Evolutionary conservation across 805 yeast genomes (phyloP).

Genomic region (Cyberlindnera maclurae): DNA sequence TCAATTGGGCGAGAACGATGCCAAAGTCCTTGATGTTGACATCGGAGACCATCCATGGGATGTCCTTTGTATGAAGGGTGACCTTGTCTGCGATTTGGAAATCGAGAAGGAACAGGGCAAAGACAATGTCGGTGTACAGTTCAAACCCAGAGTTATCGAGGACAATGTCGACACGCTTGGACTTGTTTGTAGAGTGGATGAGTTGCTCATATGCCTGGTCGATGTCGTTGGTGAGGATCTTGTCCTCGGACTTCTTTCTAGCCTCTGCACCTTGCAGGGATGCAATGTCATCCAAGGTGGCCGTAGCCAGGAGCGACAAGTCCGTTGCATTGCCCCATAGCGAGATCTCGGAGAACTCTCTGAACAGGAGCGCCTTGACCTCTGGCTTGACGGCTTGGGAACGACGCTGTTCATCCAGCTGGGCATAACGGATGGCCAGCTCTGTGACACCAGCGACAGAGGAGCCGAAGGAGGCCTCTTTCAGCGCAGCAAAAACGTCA

Average conservation of each 20-base stretch:
- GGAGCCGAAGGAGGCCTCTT: conserved; percentile 66
- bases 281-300: conserved; percentile 84
- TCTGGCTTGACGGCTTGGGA: conserved; percentile 28
- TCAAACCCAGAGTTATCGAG: conserved; percentile 95
- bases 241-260: conserved; percentile 72
- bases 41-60: conserved; percentile 98
- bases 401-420: conserved; percentile 27
- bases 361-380: conserved; percentile 51
- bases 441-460: conserved; percentile 76
- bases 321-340: conserved; percentile 99
- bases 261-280: conserved; percentile 88
- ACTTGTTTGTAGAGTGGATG: conserved; percentile 12
- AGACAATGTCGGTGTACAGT: conserved; percentile 74
- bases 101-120: conserved; percentile 63
- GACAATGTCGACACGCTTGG: conserved; percentile 63
- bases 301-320: conserved; percentile 79
- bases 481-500: conserved; percentile 69
- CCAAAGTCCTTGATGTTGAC: conserved; percentile 79
- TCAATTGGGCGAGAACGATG: conserved; percentile 48
- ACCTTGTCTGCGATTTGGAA: conserved; percentile 56
- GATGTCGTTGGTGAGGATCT: conserved; percentile 74
- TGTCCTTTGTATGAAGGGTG: conserved; percentile 77
- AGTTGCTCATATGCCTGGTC: conserved; percentile 54
- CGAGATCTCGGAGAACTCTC: conserved; percentile 80
- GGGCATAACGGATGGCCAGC: conserved; percentile 58